These are phyloP conservation scores for Exutisphaerella laricina DNA, from an alignment of 2,329 filamentous ascomycete species.

Conservation along the genomic window DNA sequence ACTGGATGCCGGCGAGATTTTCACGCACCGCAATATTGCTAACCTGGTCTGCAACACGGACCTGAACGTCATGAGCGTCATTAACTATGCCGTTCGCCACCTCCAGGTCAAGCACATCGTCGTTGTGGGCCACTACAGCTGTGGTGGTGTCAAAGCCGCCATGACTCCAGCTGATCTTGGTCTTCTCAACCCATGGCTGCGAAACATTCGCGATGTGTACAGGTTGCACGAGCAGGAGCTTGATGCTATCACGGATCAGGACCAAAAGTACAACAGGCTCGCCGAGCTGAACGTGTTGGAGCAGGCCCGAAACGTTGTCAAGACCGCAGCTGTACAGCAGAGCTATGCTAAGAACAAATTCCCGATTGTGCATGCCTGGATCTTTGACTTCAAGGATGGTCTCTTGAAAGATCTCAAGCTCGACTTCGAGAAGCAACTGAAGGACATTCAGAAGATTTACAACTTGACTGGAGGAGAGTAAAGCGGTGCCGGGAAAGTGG, in stretches of 20 bases:
- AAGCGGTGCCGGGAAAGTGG: neutral
- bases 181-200: slow-evolving; percentile 54
- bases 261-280: slow-evolving; percentile 12
- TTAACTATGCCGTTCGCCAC: slow-evolving; percentile 69
- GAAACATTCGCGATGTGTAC: slow-evolving; percentile 43
- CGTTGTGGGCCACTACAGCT: slow-evolving; percentile 55
- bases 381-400: slow-evolving; percentile 15
- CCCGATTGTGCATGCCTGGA: slow-evolving; percentile 13
- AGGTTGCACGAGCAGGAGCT: slow-evolving; percentile 12
- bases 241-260: slow-evolving; percentile 9
- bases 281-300: slow-evolving; percentile 13
- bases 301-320: slow-evolving; percentile 14
- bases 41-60: slow-evolving; percentile 71
- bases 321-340: slow-evolving; percentile 15
- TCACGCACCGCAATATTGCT: slow-evolving; percentile 83
- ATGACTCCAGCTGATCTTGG: slow-evolving; percentile 53
- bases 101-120: slow-evolving; percentile 60
- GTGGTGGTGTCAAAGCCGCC: slow-evolving; percentile 52
- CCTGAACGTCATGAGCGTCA: slow-evolving; percentile 67
- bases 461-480: slow-evolving; percentile 10
- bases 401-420: slow-evolving; percentile 12
- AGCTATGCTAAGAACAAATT: slow-evolving; percentile 14
- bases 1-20: slow-evolving; percentile 73
- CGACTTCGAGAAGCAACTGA: slow-evolving; percentile 12
- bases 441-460: slow-evolving; percentile 16